Evolutionary conservation across 768 basidiomycete genomes (phyloP).

Genomic region (Lactifluus piperatus): DNA sequence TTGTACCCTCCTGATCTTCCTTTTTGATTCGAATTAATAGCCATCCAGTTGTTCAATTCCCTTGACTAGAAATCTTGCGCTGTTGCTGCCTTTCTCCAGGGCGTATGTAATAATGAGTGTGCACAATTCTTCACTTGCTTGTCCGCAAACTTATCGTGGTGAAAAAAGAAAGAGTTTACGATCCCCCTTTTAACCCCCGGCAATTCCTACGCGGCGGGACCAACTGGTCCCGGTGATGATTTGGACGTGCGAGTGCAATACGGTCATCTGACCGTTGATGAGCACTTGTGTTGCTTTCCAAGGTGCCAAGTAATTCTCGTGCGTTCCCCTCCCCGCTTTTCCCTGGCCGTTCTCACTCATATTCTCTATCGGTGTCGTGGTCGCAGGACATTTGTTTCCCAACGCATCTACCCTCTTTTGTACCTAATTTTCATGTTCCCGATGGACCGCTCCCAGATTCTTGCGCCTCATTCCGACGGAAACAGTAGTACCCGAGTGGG

Average conservation of each 20-base stretch:
- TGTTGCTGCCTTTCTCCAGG: background rate
- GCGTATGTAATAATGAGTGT: slow-evolving; percentile 4
- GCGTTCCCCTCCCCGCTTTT: background rate
- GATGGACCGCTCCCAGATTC: background rate
- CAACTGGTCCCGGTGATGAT: slow-evolving; percentile 20
- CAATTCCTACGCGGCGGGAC: slow-evolving; percentile 7
- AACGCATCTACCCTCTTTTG: background rate
- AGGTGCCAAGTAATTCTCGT: slow-evolving; percentile 14
- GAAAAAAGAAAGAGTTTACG: background rate
- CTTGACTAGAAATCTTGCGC: slow-evolving; percentile 1
- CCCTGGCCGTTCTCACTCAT: background rate
- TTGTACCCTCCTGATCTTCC: background rate
- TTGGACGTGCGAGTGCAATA: slow-evolving; percentile 28
- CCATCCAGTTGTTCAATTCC: slow-evolving; percentile 1
- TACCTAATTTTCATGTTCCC: background rate
- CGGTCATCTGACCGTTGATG: slow-evolving; percentile 29
- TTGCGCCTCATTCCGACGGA: background rate
- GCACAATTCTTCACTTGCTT: background rate
- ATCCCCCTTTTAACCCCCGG: background rate
- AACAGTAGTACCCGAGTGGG: slow-evolving; percentile 7
- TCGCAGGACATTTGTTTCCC: background rate
- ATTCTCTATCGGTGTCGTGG: background rate
- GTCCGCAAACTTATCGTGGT: background rate
- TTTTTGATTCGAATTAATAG: too few species aligned
- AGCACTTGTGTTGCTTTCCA: slow-evolving; percentile 31